These are phyloP conservation scores for Senna siamea DNA, from an alignment of 306 rosid genomes.

Conservation along the genomic window DNA sequence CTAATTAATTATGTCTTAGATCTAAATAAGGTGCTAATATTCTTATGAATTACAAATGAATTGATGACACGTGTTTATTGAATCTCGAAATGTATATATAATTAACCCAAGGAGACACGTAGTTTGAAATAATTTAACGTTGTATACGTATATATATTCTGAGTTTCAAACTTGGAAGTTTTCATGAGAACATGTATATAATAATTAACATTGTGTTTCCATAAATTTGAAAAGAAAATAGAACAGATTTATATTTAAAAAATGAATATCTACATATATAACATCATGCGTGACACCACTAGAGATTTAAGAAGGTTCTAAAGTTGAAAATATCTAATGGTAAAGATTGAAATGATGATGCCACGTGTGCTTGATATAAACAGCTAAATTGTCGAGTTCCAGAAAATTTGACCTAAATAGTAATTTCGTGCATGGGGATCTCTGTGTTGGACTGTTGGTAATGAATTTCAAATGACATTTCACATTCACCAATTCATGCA, in stretches of 20 bases:
- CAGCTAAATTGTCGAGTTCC: background rate
- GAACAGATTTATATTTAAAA: too few species aligned
- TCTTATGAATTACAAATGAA: slow-evolving; percentile 9
- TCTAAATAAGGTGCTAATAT: slow-evolving; percentile 19
- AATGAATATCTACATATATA: too few species aligned
- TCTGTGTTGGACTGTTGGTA: too few species aligned
- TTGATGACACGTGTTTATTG: background rate
- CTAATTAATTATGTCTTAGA: background rate
- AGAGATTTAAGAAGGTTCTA: background rate
- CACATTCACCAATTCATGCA: background rate
- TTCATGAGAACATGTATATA: background rate
- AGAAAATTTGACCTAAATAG: background rate
- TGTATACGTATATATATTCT: background rate
- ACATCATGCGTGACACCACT: slow-evolving; percentile 1
- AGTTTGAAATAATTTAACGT: background rate
- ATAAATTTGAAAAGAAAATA: too few species aligned
- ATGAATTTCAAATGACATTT: background rate
- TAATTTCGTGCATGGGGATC: too few species aligned
- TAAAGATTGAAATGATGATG: background rate
- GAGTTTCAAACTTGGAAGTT: background rate
- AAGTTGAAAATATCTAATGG: background rate
- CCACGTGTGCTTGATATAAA: slow-evolving; percentile 3
- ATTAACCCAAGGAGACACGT: background rate
- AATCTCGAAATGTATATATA: background rate
- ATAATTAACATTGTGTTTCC: too few species aligned